Evolutionary conservation across 116 monocot species (phyloP).

Genomic region (Posidonia oceanica): DNA sequence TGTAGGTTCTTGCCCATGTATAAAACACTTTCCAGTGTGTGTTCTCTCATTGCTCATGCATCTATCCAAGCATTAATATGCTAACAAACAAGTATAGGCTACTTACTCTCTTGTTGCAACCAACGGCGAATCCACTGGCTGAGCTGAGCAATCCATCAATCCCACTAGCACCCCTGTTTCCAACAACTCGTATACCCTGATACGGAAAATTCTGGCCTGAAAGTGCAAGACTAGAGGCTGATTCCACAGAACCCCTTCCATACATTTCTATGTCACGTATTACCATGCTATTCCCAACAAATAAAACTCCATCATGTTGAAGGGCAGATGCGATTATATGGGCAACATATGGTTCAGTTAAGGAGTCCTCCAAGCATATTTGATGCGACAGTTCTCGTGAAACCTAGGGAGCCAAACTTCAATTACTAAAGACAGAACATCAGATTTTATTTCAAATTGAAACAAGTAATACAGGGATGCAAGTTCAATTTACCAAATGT

Average conservation of each 20-base stretch:
- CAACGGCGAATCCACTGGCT: slow-evolving; percentile 78
- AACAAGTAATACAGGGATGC: too few species aligned
- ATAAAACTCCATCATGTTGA: slow-evolving; percentile 45
- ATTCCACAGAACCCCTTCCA: slow-evolving; percentile 37
- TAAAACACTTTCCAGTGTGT: neutral
- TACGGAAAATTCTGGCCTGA: slow-evolving; percentile 20
- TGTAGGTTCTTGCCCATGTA: too few species aligned
- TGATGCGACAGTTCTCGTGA: slow-evolving; percentile 56
- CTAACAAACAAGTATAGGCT: neutral
- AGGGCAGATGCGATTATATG: slow-evolving; percentile 42
- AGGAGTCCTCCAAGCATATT: slow-evolving; percentile 39
- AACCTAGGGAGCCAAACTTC: slow-evolving; percentile 35
- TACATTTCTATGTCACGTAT: slow-evolving; percentile 93
- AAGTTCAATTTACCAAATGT: too few species aligned
- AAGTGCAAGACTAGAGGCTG: slow-evolving; percentile 6
- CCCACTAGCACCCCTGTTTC: slow-evolving; percentile 94
- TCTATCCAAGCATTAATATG: neutral
- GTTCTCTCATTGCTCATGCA: neutral
- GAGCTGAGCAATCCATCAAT: slow-evolving; percentile 96
- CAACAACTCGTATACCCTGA: slow-evolving; percentile 57
- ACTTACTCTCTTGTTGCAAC: slow-evolving; percentile 63
- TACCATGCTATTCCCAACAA: slow-evolving; percentile 94
- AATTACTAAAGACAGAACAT: neutral
- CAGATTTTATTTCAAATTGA: neutral
- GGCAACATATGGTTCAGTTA: slow-evolving; percentile 92